Evolutionary conservation across 768 basidiomycete genomes (phyloP), one percentile per base, ranked within the genome.

Genomic region (Galerina marginata): DNA sequence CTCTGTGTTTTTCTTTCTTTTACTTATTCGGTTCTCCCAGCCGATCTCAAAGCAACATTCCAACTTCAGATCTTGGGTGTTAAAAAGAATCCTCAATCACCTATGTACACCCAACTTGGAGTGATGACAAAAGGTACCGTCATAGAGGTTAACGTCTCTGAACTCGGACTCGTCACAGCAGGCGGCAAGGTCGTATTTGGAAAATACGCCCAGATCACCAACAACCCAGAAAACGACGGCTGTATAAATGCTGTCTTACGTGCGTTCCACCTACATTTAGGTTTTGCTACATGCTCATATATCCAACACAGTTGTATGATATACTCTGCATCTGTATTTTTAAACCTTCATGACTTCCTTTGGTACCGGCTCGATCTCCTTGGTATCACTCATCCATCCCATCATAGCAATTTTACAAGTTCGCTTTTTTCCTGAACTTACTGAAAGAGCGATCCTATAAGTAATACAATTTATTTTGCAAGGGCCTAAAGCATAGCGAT

Each of bases 51-150:
- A 77, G 97, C 96, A 7, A 99, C 97, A 4, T 99, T 99, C 86
- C 97, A 99, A 74, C 83, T 99, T 4, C 95, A 96, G 66, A 99
- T 99, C 65, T 80, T 99, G 45, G 93, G 93, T 46, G 97, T 99
- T 58, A 99, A 99, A 84, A 99, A 99, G 82, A 99, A 99, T 71
- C 97, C 97, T 25, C 97, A 99, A 73, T 97, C 95, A 16, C 96
- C 97, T 0, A 96, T 96, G 92, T 96, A 95, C 71, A 95, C 95
- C 0, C 93, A 95, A 70, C 86, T 96, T 42, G 96, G 96, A 52
- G 97, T 99, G 39, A 85, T 99, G 78, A 99, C 97, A 4, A 99
- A 99, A 75, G 97, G 97, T 50, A 99, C 97, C 1, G 89, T 99
- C 65, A 90, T 99, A 57, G 97, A 99, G 73, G 96, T 99, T 67